Evolutionary conservation across 257 asterid genomes (phyloP), one percentile per base, ranked within the genome.

Genomic region (Cruciata laevipes): DNA sequence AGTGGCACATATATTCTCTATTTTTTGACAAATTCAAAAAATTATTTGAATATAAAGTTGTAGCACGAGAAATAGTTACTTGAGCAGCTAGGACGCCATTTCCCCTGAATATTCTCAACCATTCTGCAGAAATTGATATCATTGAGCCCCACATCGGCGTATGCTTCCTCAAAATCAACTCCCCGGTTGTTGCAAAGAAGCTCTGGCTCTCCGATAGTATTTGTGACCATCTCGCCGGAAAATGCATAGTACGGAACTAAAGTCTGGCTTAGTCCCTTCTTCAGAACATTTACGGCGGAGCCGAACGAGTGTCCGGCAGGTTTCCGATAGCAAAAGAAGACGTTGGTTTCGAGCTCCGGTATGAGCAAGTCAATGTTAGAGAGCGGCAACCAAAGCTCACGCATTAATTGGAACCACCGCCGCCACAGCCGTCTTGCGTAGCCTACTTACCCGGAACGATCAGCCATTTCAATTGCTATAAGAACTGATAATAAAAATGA

Each of bases 341-440:
- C 71, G 13, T 82, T 82, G 38, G 83, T 71, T 32, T 86, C 86
- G 1, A 84, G 80, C n/a, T n/a, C n/a, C 8, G 38, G 38, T 7
- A 63, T 84, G 31, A 86, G 87, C 66, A 86, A 65, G 87, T 89
- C 96, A 40, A 89, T 87, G 81, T 89, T 89, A 69, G 96, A 86
- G 2, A 78, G 86, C 60, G 89, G 89, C 61, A 86, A 61, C 86
- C 82, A 71, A 66, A 83, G 84, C 13, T 86, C 88, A 47, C 84
- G 87, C 75, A n/a, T n/a, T n/a, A n/a, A 79, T 20, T 0, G 94
- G 90, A 67, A 80, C 49, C 59, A 62, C 80, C 31, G 90, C 87
- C 18, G 77, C 83, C 40, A 88, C 89, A 13, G 78, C 83, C 79
- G 65, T 71, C 52, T 73, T 79, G 53, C 13, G 56, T 59, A 85